phyloP scores from a whole-genome alignment of 768 basidiomycete species.

The Agaricus sinodeliciosus region DNA sequence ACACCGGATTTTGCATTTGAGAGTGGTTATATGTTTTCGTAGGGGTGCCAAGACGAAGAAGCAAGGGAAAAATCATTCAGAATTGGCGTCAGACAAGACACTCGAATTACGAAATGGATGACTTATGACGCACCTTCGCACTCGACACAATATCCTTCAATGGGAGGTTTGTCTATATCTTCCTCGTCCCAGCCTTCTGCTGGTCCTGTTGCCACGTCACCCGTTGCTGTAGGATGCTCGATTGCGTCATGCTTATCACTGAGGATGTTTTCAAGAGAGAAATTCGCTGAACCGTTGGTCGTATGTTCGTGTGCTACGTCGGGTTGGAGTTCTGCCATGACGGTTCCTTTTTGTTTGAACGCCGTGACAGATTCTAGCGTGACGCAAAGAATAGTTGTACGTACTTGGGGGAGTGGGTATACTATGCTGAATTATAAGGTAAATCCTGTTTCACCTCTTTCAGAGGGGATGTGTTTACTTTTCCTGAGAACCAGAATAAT shows the following conservation, averaged over 20 bases:
- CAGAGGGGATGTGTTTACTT: too few relatives aligned
- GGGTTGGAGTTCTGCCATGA: conserved; percentile 16
- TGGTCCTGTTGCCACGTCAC: conserved; percentile 23
- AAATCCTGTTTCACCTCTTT: too few relatives aligned
- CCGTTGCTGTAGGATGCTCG: conserved; percentile 37
- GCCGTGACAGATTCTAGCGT: not conserved
- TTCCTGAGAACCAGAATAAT: too few relatives aligned
- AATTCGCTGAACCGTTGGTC: conserved; percentile 20
- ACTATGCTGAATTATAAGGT: too few relatives aligned
- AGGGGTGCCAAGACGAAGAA: not conserved
- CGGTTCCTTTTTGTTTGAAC: not conserved
- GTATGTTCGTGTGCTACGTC: conserved; percentile 10
- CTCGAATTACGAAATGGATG: not conserved
- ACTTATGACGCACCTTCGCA: conserved; percentile 66
- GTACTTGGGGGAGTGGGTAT: too few relatives aligned
- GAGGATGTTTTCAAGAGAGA: conserved; percentile 70
- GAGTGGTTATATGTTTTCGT: too few relatives aligned
- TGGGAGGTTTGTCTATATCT: conserved; percentile 33
- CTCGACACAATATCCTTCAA: conserved; percentile 73
- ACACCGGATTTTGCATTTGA: too few relatives aligned
- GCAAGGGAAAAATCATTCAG: not conserved
- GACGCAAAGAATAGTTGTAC: too few relatives aligned
- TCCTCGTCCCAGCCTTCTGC: conserved; percentile 68
- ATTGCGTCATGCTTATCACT: conserved; percentile 54
- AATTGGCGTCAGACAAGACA: not conserved